Conservation (phyloP, 2,329 filamentous ascomycete genomes). For the Talaromyces sp. region DNA sequence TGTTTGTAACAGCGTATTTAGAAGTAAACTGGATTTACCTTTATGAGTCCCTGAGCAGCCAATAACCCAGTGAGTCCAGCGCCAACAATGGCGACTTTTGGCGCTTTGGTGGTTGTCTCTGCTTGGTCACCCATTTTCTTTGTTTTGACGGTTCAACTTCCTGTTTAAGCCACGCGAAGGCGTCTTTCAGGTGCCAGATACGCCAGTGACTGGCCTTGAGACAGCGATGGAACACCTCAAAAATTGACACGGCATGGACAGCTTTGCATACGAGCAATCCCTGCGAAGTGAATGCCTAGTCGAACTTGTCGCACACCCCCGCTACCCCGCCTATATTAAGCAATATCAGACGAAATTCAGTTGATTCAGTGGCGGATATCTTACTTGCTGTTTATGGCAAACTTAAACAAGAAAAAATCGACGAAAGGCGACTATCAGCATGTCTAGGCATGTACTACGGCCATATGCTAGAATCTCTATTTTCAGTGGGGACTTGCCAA, state of each 20-base stretch:
- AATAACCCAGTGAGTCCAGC: constrained; percentile 16
- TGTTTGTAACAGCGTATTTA: neutral
- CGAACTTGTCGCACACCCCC: neutral
- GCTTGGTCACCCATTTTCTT: constrained; percentile 9
- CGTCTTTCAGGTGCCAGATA: neutral
- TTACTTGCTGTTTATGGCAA: neutral
- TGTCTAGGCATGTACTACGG: neutral
- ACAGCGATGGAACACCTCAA: neutral
- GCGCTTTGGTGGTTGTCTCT: neutral
- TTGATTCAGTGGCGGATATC: neutral
- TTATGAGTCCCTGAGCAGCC: constrained; percentile 16
- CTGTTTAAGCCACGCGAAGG: neutral
- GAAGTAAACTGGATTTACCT: constrained; percentile 1
- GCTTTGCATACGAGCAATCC: neutral
- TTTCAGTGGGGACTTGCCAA: neutral
- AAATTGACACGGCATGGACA: neutral
- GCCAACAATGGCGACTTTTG: constrained; percentile 14
- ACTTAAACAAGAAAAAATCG: neutral
- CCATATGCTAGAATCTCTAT: neutral
- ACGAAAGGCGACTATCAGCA: neutral
- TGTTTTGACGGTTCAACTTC: neutral
- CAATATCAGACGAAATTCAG: neutral
- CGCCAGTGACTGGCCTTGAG: neutral
- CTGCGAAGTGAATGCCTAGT: neutral
- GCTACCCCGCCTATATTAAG: neutral